phyloP scores from a whole-genome alignment of 345 rosid species.

The Moricandia moricandioides region DNA sequence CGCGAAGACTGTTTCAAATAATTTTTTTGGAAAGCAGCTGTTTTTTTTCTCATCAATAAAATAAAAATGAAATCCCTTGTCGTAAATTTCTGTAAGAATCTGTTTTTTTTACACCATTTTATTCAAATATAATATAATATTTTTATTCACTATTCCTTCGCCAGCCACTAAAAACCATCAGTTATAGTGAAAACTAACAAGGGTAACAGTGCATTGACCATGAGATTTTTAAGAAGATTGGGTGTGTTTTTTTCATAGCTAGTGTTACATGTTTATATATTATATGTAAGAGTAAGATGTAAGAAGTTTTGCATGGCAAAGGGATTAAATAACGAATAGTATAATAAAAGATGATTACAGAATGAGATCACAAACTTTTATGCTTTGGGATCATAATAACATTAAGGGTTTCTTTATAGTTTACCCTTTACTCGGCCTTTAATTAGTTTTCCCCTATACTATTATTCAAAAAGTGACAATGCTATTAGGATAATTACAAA shows the following conservation, averaged over 20 bases:
- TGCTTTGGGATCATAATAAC: conserved; percentile 40
- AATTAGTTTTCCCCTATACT: not conserved
- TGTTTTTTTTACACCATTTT: not conserved
- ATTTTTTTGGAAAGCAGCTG: not conserved
- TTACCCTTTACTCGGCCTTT: conserved; percentile 17
- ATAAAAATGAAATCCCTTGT: not conserved
- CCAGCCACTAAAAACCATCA: not conserved
- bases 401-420: conserved; percentile 38
- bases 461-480: conserved; percentile 28
- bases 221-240: not conserved
- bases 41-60: not conserved
- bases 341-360: conserved; percentile 29
- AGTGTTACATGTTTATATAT: not conserved
- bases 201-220: not conserved
- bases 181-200: conserved; percentile 1
- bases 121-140: not conserved
- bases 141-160: not conserved
- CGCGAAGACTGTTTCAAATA: not conserved
- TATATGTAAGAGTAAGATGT: not conserved
- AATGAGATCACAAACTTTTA: conserved; percentile 36
- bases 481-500: conserved; percentile 21
- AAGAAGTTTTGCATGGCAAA: conserved; percentile 16
- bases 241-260: not conserved
- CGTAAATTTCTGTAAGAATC: not conserved
- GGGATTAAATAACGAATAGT: conserved; percentile 12